A percentile compares a stretch with the other conserved stretches of the same genome.
Conservation (phyloP, 768 basidiomycete genomes). For the Tulasnella sp. region DNA sequence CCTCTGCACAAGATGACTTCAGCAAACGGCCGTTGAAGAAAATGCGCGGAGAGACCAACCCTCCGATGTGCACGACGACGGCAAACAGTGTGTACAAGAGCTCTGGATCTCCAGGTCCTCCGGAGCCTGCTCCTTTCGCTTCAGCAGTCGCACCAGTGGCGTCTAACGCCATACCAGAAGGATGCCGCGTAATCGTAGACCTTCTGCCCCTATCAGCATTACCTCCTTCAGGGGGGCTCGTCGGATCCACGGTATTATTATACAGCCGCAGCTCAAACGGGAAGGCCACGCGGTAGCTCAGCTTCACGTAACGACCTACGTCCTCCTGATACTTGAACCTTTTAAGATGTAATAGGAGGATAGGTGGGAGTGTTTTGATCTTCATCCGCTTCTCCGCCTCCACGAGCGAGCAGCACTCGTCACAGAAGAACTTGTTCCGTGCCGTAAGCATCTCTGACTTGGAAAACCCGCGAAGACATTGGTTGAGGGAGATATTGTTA, state of each 20-base stretch:
- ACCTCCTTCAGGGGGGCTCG: not conserved
- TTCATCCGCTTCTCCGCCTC: constrained; percentile 99
- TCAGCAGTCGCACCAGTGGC: not conserved
- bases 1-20: constrained; percentile 37
- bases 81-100: constrained; percentile 89
- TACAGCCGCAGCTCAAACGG: constrained; percentile 89
- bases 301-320: constrained; percentile 80
- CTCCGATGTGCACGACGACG: constrained; percentile 98
- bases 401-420: constrained; percentile 90
- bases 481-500: constrained; percentile 81
- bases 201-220: constrained; percentile 2
- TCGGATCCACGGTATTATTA: constrained; percentile 70
- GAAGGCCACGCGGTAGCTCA: constrained; percentile 93
- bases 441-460: constrained; percentile 98
- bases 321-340: constrained; percentile 98
- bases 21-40: constrained; percentile 18
- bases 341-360: constrained; percentile 92
- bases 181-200: not conserved
- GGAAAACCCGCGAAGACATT: constrained; percentile 92
- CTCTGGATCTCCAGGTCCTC: constrained; percentile 58
- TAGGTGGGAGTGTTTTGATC: constrained; percentile 90
- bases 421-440: constrained; percentile 97
- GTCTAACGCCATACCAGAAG: not conserved
- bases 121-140: constrained; percentile 9
- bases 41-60: constrained; percentile 44